A percentile compares a stretch with the other conserved stretches of the same genome.
Conservation (phyloP, 768 basidiomycete species). For the Lepiota venenata region DNA sequence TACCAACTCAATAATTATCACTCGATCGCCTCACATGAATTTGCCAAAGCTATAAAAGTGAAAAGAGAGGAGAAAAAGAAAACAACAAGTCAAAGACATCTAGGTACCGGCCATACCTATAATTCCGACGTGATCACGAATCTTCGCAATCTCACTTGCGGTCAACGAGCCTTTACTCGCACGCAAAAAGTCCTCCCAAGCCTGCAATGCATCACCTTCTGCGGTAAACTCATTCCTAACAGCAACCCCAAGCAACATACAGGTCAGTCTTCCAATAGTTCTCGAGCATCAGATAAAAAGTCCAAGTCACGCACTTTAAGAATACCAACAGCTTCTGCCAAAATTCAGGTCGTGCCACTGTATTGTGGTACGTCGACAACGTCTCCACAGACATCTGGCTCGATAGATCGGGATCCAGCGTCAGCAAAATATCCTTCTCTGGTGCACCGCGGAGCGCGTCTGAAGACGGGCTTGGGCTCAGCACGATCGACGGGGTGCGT, state of each 20-base stretch:
- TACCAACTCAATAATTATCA: no score
- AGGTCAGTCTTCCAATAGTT: background rate
- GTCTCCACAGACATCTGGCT: conserved; percentile 39
- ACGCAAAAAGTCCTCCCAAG: conserved; percentile 85
- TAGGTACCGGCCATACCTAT: conserved; percentile 85
- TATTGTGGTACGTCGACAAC: conserved; percentile 56
- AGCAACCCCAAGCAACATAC: background rate
- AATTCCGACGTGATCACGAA: conserved; percentile 84
- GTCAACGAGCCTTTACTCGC: conserved; percentile 79
- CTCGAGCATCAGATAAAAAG: no score
- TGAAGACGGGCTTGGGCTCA: conserved; percentile 71
- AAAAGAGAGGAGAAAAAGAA: background rate
- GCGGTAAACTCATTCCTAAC: conserved; percentile 59
- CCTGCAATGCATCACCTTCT: conserved; percentile 59
- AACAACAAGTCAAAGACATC: background rate
- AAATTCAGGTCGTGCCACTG: conserved; percentile 75
- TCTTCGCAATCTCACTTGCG: conserved; percentile 86
- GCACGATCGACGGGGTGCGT: conserved; percentile 74
- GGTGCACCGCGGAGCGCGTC: conserved; percentile 25
- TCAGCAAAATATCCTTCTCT: conserved; percentile 67
- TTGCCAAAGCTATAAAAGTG: background rate
- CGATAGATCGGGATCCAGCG: conserved; percentile 52
- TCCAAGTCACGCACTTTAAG: conserved; percentile 60
- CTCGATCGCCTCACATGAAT: background rate
- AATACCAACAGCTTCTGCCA: conserved; percentile 73